phyloP scores from a whole-genome alignment of 176 grass and related monocot genomes.

The Carex littledalei region DNA sequence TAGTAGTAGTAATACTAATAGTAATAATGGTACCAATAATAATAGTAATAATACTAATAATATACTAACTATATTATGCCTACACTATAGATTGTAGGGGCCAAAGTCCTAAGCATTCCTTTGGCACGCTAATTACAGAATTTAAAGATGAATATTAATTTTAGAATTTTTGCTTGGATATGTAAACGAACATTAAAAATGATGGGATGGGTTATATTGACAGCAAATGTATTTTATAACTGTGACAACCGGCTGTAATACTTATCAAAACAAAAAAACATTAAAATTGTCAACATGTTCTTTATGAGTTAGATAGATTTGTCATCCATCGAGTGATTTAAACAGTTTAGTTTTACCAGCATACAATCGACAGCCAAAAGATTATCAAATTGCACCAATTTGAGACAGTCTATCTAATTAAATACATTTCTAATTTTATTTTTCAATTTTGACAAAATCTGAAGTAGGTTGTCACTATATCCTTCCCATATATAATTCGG shows the following conservation, averaged over 20 bases:
- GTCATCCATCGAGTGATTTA: not conserved
- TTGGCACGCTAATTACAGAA: slow-evolving; percentile 38
- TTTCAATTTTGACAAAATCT: not conserved
- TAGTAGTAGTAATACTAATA: too few relatives aligned
- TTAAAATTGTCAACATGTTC: not conserved
- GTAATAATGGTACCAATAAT: too few relatives aligned
- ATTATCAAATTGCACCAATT: not conserved
- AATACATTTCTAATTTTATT: not conserved
- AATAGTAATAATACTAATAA: too few relatives aligned
- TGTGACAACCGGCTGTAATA: not conserved
- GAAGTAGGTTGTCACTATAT: not conserved
- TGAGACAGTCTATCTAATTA: not conserved
- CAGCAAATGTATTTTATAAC: not conserved
- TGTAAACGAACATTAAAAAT: not conserved
- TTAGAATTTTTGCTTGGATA: not conserved
- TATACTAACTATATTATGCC: too few relatives aligned
- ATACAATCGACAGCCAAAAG: not conserved
- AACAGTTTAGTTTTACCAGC: not conserved
- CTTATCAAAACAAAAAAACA: not conserved
- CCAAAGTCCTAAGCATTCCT: slow-evolving; percentile 16
- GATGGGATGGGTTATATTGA: not conserved
- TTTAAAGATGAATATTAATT: not conserved
- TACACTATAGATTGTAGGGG: too few relatives aligned
- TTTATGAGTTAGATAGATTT: not conserved
- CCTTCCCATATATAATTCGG: not conserved